A percentile compares a stretch with the other conserved stretches of the same genome.
Evolutionary conservation across 2,329 filamentous ascomycete species (phyloP).

Genomic region (Amauroascus niger): DNA sequence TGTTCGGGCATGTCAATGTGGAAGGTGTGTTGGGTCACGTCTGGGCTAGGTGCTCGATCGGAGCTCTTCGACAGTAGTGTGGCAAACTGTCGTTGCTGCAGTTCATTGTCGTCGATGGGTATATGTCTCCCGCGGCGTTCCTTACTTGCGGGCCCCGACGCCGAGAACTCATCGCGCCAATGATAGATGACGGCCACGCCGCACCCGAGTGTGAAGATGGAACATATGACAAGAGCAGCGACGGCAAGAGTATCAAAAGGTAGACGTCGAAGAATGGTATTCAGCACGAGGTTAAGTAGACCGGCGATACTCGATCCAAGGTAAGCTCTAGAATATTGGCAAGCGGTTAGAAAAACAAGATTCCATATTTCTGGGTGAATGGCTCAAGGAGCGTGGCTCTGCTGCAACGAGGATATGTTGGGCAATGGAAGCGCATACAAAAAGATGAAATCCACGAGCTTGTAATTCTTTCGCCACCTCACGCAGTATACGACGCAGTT

Average conservation of each 20-base stretch:
- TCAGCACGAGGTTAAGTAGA: constrained; percentile 28
- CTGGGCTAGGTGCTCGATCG: constrained; percentile 22
- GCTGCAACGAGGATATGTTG: background rate
- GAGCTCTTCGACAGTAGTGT: constrained; percentile 28
- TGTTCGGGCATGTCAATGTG: constrained; percentile 23
- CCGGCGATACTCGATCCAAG: constrained; percentile 25
- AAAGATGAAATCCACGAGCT: constrained; percentile 26
- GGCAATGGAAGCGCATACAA: constrained; percentile 21
- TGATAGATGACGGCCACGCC: constrained; percentile 22
- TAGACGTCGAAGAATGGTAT: constrained; percentile 25
- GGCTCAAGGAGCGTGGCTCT: background rate
- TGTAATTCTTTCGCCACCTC: constrained; percentile 18
- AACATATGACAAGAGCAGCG: constrained; percentile 23
- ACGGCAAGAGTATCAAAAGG: constrained; percentile 24
- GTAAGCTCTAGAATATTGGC: constrained; percentile 16
- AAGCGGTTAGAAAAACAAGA: too few species aligned
- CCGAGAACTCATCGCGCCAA: constrained; percentile 8
- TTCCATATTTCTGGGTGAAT: too few species aligned
- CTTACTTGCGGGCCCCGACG: background rate
- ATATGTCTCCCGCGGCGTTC: constrained; percentile 13
- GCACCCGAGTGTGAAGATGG: constrained; percentile 24
- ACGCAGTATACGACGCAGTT: constrained; percentile 22
- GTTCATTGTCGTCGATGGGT: constrained; percentile 28
- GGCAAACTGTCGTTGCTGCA: constrained; percentile 34
- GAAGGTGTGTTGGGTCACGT: constrained; percentile 25